Percentiles rank a stretch among this genome's conserved stretches.
phyloP scores from a whole-genome alignment of 768 basidiomycete genomes.

The Panaeolus cyanescens region DNA sequence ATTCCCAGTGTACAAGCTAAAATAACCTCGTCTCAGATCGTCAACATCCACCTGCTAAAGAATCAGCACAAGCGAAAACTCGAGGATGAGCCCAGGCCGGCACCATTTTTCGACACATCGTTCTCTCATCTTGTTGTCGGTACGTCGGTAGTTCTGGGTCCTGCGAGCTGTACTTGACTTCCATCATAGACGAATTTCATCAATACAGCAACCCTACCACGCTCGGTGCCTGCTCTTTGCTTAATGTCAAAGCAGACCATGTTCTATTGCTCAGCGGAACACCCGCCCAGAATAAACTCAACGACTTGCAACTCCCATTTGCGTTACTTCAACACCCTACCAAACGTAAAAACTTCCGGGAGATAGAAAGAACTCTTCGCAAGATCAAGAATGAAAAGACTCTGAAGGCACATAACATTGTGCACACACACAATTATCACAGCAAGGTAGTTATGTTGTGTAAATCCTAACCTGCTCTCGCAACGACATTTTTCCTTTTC shows the following conservation, averaged over 20 bases:
- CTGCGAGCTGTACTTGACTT: not conserved
- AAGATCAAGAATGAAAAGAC: conserved; percentile 7
- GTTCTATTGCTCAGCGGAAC: conserved; percentile 15
- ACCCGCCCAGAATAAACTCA: conserved; percentile 4
- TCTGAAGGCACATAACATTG: not conserved
- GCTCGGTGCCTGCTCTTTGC: conserved; percentile 4
- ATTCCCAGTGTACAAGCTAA: not conserved
- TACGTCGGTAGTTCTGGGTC: not conserved
- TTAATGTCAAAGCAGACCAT: conserved; percentile 8
- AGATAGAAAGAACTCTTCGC: conserved; percentile 6
- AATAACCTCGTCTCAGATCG: not conserved
- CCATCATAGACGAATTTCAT: conserved; percentile 13
- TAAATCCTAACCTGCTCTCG: not conserved
- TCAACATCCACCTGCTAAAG: not conserved
- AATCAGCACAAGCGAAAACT: not conserved
- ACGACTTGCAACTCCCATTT: not conserved
- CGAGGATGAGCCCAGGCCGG: not conserved
- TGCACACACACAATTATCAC: not conserved
- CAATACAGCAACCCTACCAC: conserved; percentile 9
- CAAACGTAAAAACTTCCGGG: not conserved
- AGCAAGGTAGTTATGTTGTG: not conserved
- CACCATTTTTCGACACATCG: not conserved
- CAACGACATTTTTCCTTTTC: not conserved
- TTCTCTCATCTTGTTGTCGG: not conserved
- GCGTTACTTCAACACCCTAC: not conserved